Evolutionary conservation across 345 rosid species (phyloP), one percentile per base, ranked within the genome.

Genomic region (Lepidium sativum): DNA sequence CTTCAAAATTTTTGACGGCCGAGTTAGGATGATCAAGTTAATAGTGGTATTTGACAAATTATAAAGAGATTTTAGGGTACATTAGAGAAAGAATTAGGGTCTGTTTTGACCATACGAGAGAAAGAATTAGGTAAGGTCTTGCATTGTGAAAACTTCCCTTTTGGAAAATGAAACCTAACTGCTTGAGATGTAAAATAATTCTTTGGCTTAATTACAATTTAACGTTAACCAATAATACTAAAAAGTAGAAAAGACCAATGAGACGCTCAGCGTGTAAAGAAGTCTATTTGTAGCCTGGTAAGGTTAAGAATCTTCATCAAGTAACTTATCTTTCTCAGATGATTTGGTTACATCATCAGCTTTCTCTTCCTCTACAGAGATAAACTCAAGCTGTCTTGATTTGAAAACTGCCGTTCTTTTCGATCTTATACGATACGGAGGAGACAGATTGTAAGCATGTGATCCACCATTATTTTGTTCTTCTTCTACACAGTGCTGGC

Each of bases 341-440:
- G 79, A 50, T 70, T 79, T 82, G 45, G 76, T 60, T 71, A 56
- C 79, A 60, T 43, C 72, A 60, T 73, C 70, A 69, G 13, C 51
- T 63, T 75, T 80, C 40, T 70, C 81, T 63, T 75, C 81, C 40
- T 72, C 80, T 54, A 78, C 83, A 53, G 83, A 78, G 33, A 80
- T 29, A 59, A 94, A 94, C 67, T 86, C 91, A 73, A 94, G 95
- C 74, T 94, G 99, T 67, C 95, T 83, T 79, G 96, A 83, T 81
- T 88, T 94, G 68, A 84, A 74, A 71, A 81, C 83, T 34, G 87
- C 81, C 60, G 87, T 82, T 66, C 96, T 71, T 78, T 86, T 90
- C 29, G 95, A 78, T 78, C 83, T 86, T 76, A 94, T 73, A 65
- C 95, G 76, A 72, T 87, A 94, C 0, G 97, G 97, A 56, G 99